A percentile compares a stretch with the other conserved stretches of the same genome.
phyloP scores from a whole-genome alignment of 371 early-diverging fungal genomes.

The Mortierella sp. region DNA sequence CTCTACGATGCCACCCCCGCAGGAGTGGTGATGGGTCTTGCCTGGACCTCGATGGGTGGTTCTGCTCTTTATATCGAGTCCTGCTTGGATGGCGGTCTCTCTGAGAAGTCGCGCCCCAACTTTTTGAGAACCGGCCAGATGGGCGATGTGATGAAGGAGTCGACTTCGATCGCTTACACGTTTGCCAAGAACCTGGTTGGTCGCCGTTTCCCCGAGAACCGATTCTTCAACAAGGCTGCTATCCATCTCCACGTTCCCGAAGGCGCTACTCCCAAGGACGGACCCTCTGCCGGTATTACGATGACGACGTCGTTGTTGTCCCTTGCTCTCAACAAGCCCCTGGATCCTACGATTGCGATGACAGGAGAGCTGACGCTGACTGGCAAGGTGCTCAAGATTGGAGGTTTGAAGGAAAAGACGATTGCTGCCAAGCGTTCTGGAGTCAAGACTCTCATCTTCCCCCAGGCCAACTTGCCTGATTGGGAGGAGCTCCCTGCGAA shows the following conservation, averaged over 20 bases:
- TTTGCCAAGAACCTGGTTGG: conserved; percentile 87
- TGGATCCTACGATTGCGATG: conserved; percentile 91
- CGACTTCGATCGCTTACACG: conserved; percentile 95
- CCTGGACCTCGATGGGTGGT: conserved; percentile 97
- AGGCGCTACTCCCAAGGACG: conserved; percentile 98
- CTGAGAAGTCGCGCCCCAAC: conserved; percentile 74
- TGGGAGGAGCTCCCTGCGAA: conserved; percentile 96
- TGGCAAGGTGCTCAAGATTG: conserved; percentile 96
- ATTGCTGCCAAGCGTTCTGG: conserved; percentile 98
- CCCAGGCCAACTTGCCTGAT: conserved; percentile 89
- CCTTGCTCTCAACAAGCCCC: conserved; percentile 83
- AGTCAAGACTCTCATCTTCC: conserved; percentile 90
- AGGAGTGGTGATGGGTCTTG: conserved; percentile 97
- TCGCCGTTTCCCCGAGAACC: conserved; percentile 81
- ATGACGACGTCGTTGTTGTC: conserved; percentile 96
- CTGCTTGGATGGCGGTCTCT: conserved; percentile 83
- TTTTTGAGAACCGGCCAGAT: conserved; percentile 93
- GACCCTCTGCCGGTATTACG: conserved; percentile 96
- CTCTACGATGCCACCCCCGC: conserved; percentile 92
- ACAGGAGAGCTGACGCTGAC: conserved; percentile 98
- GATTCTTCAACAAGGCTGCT: conserved; percentile 89
- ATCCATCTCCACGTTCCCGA: conserved; percentile 98
- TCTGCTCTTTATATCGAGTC: conserved; percentile 96
- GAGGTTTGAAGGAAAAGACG: conserved; percentile 97
- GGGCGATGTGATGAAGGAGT: conserved; percentile 99